Base-by-base conservation (phyloP, 768 basidiomycete genomes). In the Pilatotrama ljubarskyi region DNA sequence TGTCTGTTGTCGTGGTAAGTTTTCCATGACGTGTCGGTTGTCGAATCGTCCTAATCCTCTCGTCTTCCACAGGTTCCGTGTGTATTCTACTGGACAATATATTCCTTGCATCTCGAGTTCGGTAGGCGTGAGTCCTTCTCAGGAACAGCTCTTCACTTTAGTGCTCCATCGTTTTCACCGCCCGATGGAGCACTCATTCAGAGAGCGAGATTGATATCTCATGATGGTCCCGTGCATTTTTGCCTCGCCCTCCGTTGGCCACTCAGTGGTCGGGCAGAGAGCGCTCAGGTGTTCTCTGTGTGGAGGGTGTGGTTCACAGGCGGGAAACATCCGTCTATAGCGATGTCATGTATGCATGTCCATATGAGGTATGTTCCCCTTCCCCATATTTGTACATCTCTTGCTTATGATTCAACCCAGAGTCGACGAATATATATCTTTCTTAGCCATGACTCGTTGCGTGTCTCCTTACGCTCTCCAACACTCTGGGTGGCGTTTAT, bases 401-500 rank as follows among this genome's bases (percentile, higher is more conserved):
- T 38, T 35, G 32, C 48, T 58, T 2, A 52, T 18, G 6, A 1
- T 6, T 38, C 13, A 4, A 18, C 1, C 3, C 36, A 24, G 26
- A 44, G 22, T n/a, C n/a, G 2, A 22, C 17, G 40, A 3, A 25
- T 41, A 49, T 55, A 51, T 55, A 61, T 51, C 17, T 55, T 29
- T 25, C 53, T 5, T 29, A 24, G 17, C 11, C 50, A 56, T 42
- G 14, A 40, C 41, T 5, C 24, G n/a, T 18, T 8, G 10, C n/a
- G 20, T 32, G 13, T 32, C 15, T 15, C 14, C 11, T n/a, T 40
- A 53, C 71, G 94, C 93, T 96, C 92, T 83, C 83, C 83, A 83
- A 95, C 94, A 96, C 94, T 95, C 94, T 95, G 94, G 88, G 83
- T 85, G 84, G 82, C 88, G 88, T 85, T 78, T 67, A n/a, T 65